These are phyloP conservation scores for Periconia macrospinosa DNA, from an alignment of 2,329 filamentous ascomycete genomes.

Conservation along the genomic window DNA sequence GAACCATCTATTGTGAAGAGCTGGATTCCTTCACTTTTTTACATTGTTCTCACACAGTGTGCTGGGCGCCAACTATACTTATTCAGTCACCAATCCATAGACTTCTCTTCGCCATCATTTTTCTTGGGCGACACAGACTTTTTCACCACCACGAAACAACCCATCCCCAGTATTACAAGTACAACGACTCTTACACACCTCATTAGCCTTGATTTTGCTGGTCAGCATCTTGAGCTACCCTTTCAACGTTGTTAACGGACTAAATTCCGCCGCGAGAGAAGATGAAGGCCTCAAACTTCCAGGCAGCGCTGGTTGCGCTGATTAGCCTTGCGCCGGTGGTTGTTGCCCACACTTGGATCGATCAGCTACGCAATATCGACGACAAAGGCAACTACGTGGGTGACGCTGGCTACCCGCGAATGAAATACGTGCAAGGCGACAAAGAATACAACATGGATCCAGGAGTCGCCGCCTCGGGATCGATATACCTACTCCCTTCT, in stretches of 20 bases:
- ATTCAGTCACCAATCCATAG: slow-evolving; percentile 7
- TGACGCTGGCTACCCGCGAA: slow-evolving; percentile 72
- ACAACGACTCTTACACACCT: background rate
- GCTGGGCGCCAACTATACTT: slow-evolving; percentile 13
- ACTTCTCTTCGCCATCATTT: slow-evolving; percentile 5
- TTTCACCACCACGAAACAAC: background rate
- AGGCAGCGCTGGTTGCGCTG: slow-evolving; percentile 11
- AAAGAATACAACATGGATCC: slow-evolving; percentile 62
- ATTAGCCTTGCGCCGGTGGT: slow-evolving; percentile 18
- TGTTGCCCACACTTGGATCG: slow-evolving; percentile 75
- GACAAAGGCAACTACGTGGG: slow-evolving; percentile 74
- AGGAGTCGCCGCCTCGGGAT: slow-evolving; percentile 66
- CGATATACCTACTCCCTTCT: slow-evolving; percentile 57
- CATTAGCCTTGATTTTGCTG: background rate
- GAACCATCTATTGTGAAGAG: slow-evolving; percentile 25
- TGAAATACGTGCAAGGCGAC: slow-evolving; percentile 24
- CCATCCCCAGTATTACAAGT: background rate
- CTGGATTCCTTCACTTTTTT: slow-evolving; percentile 12
- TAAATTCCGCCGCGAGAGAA: background rate
- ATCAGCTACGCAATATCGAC: slow-evolving; percentile 71
- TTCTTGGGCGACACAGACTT: background rate
- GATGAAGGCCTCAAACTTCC: background rate
- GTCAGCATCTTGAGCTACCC: background rate
- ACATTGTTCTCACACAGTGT: slow-evolving; percentile 23
- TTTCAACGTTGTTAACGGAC: background rate